A percentile compares a stretch with the other conserved stretches of the same genome.
phyloP scores from a whole-genome alignment of 106 monocot genomes.

The Phalaenopsis equestris region DNA sequence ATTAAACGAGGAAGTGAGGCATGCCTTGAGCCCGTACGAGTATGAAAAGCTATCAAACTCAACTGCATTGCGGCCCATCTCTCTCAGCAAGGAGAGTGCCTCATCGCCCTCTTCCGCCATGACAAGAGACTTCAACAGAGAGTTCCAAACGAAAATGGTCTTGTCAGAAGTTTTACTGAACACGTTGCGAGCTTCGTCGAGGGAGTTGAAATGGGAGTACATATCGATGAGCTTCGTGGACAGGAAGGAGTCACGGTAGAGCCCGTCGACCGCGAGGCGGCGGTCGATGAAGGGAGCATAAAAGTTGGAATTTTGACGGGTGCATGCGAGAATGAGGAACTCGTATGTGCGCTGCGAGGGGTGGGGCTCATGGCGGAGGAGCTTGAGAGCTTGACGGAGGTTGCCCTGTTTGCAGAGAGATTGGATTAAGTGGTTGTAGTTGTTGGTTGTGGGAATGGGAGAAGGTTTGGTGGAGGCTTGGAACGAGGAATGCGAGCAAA shows the following conservation, averaged over 20 bases:
- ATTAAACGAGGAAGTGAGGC: slow-evolving; percentile 29
- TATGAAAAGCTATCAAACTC: slow-evolving; percentile 61
- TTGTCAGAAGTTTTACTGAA: slow-evolving; percentile 51
- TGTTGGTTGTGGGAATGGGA: slow-evolving; percentile 12
- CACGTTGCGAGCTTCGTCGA: slow-evolving; percentile 52
- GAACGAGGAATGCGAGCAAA: neutral
- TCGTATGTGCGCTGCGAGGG: slow-evolving; percentile 55
- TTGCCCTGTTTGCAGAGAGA: slow-evolving; percentile 49
- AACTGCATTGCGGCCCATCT: slow-evolving; percentile 38
- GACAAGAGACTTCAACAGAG: slow-evolving; percentile 51
- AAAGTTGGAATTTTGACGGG: slow-evolving; percentile 13
- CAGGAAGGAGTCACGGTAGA: slow-evolving; percentile 64
- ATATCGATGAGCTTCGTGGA: slow-evolving; percentile 64
- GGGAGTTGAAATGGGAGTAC: slow-evolving; percentile 41
- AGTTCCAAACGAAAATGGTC: slow-evolving; percentile 68
- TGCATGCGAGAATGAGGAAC: slow-evolving; percentile 51
- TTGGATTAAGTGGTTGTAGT: slow-evolving; percentile 69
- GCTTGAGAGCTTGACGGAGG: slow-evolving; percentile 49
- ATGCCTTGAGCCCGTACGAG: slow-evolving; percentile 67
- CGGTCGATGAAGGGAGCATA: slow-evolving; percentile 33
- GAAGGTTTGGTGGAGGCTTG: neutral
- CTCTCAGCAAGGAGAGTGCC: slow-evolving; percentile 27
- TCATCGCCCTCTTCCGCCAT: slow-evolving; percentile 42
- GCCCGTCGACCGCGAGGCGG: slow-evolving; percentile 32
- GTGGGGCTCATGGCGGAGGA: slow-evolving; percentile 43